These are phyloP conservation scores for Lactarius sp. DNA, from an alignment of 768 basidiomycete genomes.

Conservation along the genomic window DNA sequence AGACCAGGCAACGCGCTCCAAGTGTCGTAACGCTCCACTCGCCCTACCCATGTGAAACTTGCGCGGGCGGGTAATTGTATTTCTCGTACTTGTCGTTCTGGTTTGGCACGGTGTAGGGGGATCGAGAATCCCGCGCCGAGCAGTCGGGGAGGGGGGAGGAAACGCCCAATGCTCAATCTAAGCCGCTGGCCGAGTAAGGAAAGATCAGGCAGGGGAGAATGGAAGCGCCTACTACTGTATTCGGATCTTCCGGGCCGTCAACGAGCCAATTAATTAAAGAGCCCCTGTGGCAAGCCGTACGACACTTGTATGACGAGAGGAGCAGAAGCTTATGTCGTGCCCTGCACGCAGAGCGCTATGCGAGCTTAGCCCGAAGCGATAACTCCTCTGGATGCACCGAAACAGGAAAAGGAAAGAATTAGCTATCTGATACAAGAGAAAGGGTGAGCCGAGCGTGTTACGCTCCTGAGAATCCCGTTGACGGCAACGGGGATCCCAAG, in stretches of 20 bases:
- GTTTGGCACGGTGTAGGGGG: neutral
- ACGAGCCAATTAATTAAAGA: neutral
- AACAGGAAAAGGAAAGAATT: neutral
- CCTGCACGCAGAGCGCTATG: neutral
- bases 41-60: neutral
- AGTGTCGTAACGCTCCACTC: neutral
- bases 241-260: slow-evolving; percentile 9
- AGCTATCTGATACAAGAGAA: neutral
- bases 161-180: slow-evolving; percentile 3
- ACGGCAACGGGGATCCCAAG: slow-evolving; percentile 17
- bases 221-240: neutral
- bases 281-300: neutral
- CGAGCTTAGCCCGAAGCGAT: neutral
- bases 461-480: slow-evolving; percentile 2
- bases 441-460: neutral
- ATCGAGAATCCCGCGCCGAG: slow-evolving; percentile 7
- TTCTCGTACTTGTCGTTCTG: neutral
- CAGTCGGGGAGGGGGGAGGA: neutral
- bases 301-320: neutral
- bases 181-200: slow-evolving; percentile 16
- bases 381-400: neutral
- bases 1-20: too few relatives aligned
- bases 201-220: slow-evolving; percentile 16
- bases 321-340: neutral
- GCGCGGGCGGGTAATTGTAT: neutral